Base-by-base conservation (phyloP, 352 stramenopile genomes). In the Phytophthora sp. region DNA sequence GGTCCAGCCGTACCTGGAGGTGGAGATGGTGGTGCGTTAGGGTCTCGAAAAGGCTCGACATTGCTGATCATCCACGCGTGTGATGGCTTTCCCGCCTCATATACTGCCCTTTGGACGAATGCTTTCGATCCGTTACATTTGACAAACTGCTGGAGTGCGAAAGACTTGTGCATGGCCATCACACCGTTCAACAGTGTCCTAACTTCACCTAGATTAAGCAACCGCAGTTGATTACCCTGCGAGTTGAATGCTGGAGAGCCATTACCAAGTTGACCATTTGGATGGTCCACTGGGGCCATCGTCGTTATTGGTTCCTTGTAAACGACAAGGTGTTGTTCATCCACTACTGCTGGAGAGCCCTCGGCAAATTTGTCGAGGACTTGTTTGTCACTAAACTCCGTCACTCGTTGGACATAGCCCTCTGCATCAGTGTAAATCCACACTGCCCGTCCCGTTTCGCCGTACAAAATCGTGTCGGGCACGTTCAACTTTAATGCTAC, bases 41-140 rank as follows among this genome's bases (percentile, higher is more conserved):
- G 51, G 9, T 77, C 72, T 45, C 77, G 69, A 26, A 90, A 79
- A 8, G 81, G 45, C 12, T 71, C 62, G 11, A 72, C 77, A 54
- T 93, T 95, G 62, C 74, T 93, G 60, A 95, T 86, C 79, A 93
- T 92, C 86, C 86, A 95, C 9, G 79, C 86, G 24, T 77, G 80
- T 6, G 74, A 21, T 38, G 86, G 78, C 24, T 91, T 89, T 5
- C 72, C 70, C 0, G 67, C 56, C 34, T 93, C 84, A 34, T 89
- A 88, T 5, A 93, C 73, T 7, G 79, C 72, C 2, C 86, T 73
- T 20, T 93, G 76, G 5, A 93, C 54, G 38, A 91, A 93, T 20
- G 84, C 80, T 46, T 91, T 92, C 1, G 82, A 76, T 10, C 82
- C 84, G 26, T 89, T 91, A 53, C 79, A 89, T 11, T 80, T 81